These are phyloP conservation scores for Candida ficus DNA, from an alignment of 805 yeast genomes.

Conservation along the genomic window DNA sequence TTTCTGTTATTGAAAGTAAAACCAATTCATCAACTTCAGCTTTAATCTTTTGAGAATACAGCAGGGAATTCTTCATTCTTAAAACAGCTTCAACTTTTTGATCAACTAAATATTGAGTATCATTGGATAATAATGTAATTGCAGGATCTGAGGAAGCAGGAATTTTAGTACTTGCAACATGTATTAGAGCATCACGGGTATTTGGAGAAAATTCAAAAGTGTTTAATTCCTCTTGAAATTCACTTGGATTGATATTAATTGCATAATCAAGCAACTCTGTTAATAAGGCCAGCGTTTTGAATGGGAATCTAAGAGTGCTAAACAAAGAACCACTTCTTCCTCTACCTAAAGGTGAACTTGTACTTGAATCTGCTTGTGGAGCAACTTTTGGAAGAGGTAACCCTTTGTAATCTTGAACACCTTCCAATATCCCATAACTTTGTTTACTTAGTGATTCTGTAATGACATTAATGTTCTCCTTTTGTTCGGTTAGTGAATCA, in stretches of 20 bases:
- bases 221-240: conserved; percentile 30
- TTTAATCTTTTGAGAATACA: conserved; percentile 71
- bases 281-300: conserved; percentile 52
- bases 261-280: conserved; percentile 73
- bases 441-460: conserved; percentile 23
- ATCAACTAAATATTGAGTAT: conserved; percentile 55
- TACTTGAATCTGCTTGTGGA: conserved; percentile 14
- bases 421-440: conserved; percentile 12
- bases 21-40: conserved; percentile 73
- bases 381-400: conserved; percentile 37
- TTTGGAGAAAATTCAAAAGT: conserved; percentile 49
- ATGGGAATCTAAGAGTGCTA: conserved; percentile 47
- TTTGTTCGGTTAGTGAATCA: conserved; percentile 72
- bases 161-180: conserved; percentile 30
- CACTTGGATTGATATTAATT: conserved; percentile 67
- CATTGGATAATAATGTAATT: conserved; percentile 54
- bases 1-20: conserved; percentile 53
- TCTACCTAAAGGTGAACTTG: conserved; percentile 24
- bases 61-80: conserved; percentile 67
- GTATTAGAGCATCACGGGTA: conserved; percentile 50
- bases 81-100: conserved; percentile 66
- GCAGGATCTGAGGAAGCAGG: conserved; percentile 64
- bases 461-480: conserved; percentile 41
- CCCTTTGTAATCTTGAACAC: conserved; percentile 49
- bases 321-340: conserved; percentile 39